phyloP scores from a whole-genome alignment of 1,284 basidiomycete species.

The Omphalotus olearius region DNA sequence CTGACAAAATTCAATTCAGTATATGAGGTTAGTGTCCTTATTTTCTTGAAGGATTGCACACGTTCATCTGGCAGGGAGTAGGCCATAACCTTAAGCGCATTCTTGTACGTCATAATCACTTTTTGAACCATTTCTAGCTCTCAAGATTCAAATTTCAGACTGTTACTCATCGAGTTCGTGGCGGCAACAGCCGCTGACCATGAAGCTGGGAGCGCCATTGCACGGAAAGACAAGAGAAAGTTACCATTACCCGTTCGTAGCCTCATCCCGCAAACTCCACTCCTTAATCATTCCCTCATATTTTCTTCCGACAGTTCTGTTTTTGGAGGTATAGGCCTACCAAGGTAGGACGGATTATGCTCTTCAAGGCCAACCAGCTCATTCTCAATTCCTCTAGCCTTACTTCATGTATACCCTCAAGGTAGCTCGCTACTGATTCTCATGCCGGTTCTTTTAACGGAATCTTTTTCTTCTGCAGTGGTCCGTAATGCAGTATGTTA shows the following conservation, averaged over 20 bases:
- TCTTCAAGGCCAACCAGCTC: no score
- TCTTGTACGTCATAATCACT: conserved; percentile 50
- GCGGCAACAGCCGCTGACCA: conserved; percentile 62
- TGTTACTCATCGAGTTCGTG: conserved; percentile 84
- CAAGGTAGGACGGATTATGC: conserved; percentile 46
- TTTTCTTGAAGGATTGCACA: not conserved
- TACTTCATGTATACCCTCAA: conserved; percentile 90
- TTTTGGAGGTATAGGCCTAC: conserved; percentile 77
- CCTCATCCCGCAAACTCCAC: not conserved
- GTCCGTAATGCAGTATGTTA: conserved; percentile 81
- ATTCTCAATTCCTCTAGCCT: conserved; percentile 31
- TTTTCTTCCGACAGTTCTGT: conserved; percentile 45
- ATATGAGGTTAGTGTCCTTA: conserved; percentile 27
- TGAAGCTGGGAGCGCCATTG: conserved; percentile 61
- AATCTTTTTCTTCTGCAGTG: conserved; percentile 40
- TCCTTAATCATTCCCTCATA: not conserved
- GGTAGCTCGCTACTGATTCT: conserved; percentile 31
- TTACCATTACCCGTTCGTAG: conserved; percentile 67
- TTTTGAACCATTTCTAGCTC: conserved; percentile 16
- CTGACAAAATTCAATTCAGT: conserved; percentile 21
- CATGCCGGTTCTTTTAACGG: not conserved
- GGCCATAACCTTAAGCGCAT: conserved; percentile 76
- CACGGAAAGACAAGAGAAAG: conserved; percentile 74
- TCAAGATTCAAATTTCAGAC: conserved; percentile 31
- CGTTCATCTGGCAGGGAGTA: conserved; percentile 23